Evolutionary conservation across 176 grass and related monocot species (phyloP), one percentile per base, ranked within the genome.

Genomic region (Hyparrhenia diplandra): DNA sequence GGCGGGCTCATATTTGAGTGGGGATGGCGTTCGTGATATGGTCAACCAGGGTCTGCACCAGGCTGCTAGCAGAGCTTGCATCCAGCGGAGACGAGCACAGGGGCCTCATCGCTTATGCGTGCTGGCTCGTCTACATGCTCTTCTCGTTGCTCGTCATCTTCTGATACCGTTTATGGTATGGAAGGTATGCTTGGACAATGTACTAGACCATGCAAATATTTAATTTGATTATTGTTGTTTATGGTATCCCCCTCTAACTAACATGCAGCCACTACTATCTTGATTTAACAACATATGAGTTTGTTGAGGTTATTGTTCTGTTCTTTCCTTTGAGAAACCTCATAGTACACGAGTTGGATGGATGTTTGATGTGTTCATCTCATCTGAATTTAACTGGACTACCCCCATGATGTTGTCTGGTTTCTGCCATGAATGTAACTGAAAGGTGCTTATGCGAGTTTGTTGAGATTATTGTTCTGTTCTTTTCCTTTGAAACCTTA

Each of bases 131-230:
- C 28, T 97, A 88, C 88, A 90, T 91, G 85, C 92, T 97, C 76
- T 97, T 97, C 88, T 94, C 94, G 9, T 81, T 97, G 80, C 94
- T 97, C 24, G 88, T 97, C 36, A 85, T 97, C 69, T 97, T 97
- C 80, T 97, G 87, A 97, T 75, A 49, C 58, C n/a, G 2, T 51
- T 67, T 47, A 71, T 59, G 64, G 34, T 46, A 82, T 46, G 9
- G 8, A 88, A 47, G 76, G 75, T 77, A 81, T 55, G 55, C 21
- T n/a, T 76, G 52, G 27, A 23, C 3, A 65, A 31, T 77, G 58
- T 29, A 45, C 72, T 46, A 72, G 27, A 60, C 65, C 35, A 47
- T 85, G 25, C n/a, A 32, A 42, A 31, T 34, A 32, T 80, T 63
- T 40, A 24, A 63, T 74, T 41, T 41, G 4, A 84, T 70, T 5